These are phyloP conservation scores for Dactylellina sp. DNA, from an alignment of 2,329 filamentous ascomycete genomes.

Conservation along the genomic window DNA sequence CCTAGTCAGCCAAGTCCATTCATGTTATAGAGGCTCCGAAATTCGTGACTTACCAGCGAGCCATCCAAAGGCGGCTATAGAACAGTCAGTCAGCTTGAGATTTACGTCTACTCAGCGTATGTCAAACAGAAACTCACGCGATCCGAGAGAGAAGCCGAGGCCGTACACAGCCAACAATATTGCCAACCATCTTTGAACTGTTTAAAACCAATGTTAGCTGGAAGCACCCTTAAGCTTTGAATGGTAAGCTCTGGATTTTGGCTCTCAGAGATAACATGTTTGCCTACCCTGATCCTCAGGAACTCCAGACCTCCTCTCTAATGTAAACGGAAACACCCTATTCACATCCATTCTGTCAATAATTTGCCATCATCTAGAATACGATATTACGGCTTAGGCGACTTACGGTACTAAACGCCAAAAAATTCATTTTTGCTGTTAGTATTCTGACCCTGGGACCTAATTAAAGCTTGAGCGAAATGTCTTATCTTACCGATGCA, in stretches of 20 bases:
- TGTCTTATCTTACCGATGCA: conserved; percentile 39
- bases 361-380: neutral
- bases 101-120: neutral
- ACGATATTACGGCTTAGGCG: neutral
- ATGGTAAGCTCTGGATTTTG: too few species aligned
- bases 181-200: conserved; percentile 54
- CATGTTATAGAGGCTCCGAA: neutral
- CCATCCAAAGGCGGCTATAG: conserved; percentile 54
- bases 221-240: too few species aligned
- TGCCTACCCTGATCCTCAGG: conserved; percentile 46
- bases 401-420: conserved; percentile 51
- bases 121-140: conserved; percentile 39
- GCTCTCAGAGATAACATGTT: too few species aligned
- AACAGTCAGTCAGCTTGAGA: conserved; percentile 11
- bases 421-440: conserved; percentile 13
- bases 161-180: conserved; percentile 51
- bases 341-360: neutral
- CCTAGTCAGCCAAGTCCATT: conserved; percentile 9
- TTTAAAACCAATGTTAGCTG: neutral
- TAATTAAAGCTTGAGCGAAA: neutral
- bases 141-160: conserved; percentile 50
- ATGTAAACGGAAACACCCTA: conserved; percentile 55
- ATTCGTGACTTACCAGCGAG: conserved; percentile 37
- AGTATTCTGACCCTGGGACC: conserved; percentile 5
- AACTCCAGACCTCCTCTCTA: conserved; percentile 45